Percentiles rank a stretch among this genome's conserved stretches.
These are phyloP conservation scores for Lagenidium giganteum DNA, from an alignment of 352 stramenopile species.

Conservation along the genomic window DNA sequence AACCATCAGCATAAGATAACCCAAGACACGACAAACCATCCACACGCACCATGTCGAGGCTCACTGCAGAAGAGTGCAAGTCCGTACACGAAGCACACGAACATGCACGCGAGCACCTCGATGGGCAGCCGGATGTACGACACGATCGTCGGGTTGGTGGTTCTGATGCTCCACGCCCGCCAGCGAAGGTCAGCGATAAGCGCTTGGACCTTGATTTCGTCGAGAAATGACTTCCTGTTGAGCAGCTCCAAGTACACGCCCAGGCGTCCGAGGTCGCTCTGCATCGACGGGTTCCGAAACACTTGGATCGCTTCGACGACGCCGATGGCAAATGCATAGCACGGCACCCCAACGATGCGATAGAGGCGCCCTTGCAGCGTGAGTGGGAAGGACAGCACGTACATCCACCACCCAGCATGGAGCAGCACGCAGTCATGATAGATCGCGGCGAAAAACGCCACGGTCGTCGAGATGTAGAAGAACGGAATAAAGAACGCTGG, in stretches of 20 bases:
- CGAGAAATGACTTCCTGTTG: constrained; percentile 16
- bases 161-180: constrained; percentile 23
- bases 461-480: constrained; percentile 34
- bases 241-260: constrained; percentile 31
- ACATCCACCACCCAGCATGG: constrained; percentile 42
- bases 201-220: constrained; percentile 23
- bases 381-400: constrained; percentile 59
- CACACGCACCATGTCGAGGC: constrained; percentile 55
- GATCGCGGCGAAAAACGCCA: constrained; percentile 28
- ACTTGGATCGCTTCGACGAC: constrained; percentile 40
- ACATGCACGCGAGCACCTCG: constrained; percentile 41
- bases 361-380: constrained; percentile 41
- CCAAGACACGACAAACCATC: background rate
- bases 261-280: constrained; percentile 31
- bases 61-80: constrained; percentile 65
- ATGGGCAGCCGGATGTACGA: constrained; percentile 31
- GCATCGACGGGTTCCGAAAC: constrained; percentile 38
- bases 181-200: constrained; percentile 26
- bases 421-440: constrained; percentile 33
- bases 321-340: constrained; percentile 53
- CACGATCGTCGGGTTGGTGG: constrained; percentile 15
- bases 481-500: constrained; percentile 49
- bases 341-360: constrained; percentile 57
- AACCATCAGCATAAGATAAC: background rate
- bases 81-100: constrained; percentile 46